Evolutionary conservation across 345 rosid genomes (phyloP), one percentile per base, ranked within the genome.

Genomic region (Acer negundo): DNA sequence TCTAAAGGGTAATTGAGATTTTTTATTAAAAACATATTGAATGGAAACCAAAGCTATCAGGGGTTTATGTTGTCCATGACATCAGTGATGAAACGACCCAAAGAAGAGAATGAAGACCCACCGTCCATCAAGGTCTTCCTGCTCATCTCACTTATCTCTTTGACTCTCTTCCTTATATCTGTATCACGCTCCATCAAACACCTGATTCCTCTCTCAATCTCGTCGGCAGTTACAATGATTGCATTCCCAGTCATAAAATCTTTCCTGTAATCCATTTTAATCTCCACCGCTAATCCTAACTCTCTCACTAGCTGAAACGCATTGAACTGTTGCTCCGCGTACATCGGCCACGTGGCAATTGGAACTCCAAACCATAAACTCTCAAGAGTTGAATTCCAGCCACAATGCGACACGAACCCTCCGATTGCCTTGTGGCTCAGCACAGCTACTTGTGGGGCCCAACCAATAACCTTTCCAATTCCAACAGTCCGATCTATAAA

Each of bases 351-450:
- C 0, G 87, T 77, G 1, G 90, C 89, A 0, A 79, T 71, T 0
- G 89, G 91, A 24, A 87, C 88, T 2, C 89, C 90, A 20, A 82
- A 85, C 91, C 91, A 87, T 20, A 89, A 42, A 26, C 89, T 86
- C 78, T 91, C 94, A 4, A 90, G 28, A 0, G 40, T 81, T 0
- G 96, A 91, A 65, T 90, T 88, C 94, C 94, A 90, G 2, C 93
- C 93, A 10, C 91, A 86, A 23, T 91, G 92, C 9, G 91, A 80
- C 19, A 92, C 91, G 12, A 91, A 92, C 7, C 93, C 95, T 11
- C 90, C 91, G 1, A 85, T 70, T 0, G 87, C 74, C 13, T 15
- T 46, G 75, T 79, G 82, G 10, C 64, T 82, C 20, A 82, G 69
- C 4, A 79, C 61, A 0, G 51, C 38, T n/a, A 53, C 80, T 22